Conservation (phyloP, 73 alveolate species). For the Symbiodinium natans region DNA sequence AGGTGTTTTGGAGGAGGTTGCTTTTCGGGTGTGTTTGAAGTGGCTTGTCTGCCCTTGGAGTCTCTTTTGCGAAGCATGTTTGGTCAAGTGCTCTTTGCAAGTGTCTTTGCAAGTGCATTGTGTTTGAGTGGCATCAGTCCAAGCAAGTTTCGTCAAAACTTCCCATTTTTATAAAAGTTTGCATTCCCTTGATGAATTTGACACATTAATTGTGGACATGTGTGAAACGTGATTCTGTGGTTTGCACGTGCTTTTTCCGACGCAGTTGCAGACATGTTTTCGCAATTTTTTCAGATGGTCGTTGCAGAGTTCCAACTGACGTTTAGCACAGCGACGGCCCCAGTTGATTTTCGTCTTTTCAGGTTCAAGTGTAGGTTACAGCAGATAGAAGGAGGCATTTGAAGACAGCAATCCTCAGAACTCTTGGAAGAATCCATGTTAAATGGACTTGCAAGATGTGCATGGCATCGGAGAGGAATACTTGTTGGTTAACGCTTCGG, state of each 20-base stretch:
- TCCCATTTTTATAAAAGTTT: not conserved
- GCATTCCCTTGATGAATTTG: not conserved
- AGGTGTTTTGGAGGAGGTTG: no score
- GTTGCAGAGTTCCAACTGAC: slow-evolving; percentile 39
- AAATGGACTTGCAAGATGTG: no score
- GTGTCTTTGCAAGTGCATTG: slow-evolving; percentile 58
- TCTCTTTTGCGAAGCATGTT: not conserved
- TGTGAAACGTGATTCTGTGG: not conserved
- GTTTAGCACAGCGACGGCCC: slow-evolving; percentile 14
- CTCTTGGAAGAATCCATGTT: no score
- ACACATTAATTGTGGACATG: not conserved
- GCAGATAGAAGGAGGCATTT: no score
- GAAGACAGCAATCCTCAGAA: no score
- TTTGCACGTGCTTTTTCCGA: not conserved
- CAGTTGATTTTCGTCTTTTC: no score
- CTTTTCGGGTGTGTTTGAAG: no score
- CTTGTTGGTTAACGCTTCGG: no score
- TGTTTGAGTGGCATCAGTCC: no score
- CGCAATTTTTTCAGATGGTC: not conserved
- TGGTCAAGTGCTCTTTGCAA: slow-evolving; percentile 55
- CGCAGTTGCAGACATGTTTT: not conserved
- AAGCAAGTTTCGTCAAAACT: not conserved
- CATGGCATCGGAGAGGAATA: no score
- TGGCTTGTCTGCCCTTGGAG: no score
- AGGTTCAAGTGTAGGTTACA: no score